Evolutionary conservation across 352 stramenopile species (phyloP).

Genomic region (Albugo candida): DNA sequence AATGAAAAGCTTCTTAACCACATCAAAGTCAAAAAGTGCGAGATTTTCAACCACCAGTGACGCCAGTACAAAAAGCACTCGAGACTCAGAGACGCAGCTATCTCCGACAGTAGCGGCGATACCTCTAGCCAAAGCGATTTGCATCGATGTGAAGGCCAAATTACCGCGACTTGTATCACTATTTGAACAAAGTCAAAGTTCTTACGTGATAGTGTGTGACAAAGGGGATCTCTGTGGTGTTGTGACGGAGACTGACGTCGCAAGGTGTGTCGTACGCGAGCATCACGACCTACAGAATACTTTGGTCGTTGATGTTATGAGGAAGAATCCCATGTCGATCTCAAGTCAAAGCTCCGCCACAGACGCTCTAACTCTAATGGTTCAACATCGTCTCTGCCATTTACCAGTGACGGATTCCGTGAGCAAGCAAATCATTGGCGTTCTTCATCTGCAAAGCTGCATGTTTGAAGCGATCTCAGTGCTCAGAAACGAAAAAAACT

Average conservation of each 20-base stretch:
- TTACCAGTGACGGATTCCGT: constrained; percentile 83
- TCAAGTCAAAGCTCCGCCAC: constrained; percentile 84
- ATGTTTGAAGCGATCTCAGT: constrained; percentile 95
- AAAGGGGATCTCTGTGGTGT: constrained; percentile 83
- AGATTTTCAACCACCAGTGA: no score
- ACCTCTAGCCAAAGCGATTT: no score
- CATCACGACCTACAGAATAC: constrained; percentile 54
- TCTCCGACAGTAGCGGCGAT: no score
- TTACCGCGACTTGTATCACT: no score
- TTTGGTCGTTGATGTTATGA: constrained; percentile 84
- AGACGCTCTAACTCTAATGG: constrained; percentile 94
- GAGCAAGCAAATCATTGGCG: constrained; percentile 73
- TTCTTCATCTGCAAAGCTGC: constrained; percentile 98
- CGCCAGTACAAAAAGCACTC: no score
- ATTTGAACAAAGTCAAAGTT: no score
- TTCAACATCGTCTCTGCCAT: constrained; percentile 93
- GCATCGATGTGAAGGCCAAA: no score
- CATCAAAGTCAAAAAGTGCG: no score
- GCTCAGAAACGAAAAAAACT: constrained; percentile 80
- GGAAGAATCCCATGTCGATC: constrained; percentile 90
- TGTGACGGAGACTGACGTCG: constrained; percentile 93
- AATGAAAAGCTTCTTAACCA: no score
- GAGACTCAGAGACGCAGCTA: no score
- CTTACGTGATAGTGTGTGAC: constrained; percentile 4
- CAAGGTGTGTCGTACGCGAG: constrained; percentile 76